Base-by-base conservation (phyloP, 805 yeast species). In the Ogataea allantospora region DNA sequence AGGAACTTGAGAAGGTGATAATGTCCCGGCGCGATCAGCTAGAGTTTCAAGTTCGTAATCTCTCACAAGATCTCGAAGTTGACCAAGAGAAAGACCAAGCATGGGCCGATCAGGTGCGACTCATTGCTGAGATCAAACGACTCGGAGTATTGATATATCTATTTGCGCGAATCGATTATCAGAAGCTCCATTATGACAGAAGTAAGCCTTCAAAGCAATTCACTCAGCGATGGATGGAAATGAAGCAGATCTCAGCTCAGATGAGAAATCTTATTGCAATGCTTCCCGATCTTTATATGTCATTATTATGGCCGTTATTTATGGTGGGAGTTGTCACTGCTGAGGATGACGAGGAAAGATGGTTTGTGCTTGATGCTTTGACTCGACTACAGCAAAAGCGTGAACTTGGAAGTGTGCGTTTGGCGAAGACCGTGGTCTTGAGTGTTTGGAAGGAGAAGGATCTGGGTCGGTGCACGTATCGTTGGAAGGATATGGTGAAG, bases 361-460 rank as follows among this genome's bases (percentile, higher is more conserved):
- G 67, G 68, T 66, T 64, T 50, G 67, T 67, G 2, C 46, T 68
- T 16, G 48, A 60, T 19, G 50, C 58, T 2, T 42, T 68, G 27
- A 50, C 53, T 3, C 53, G 54, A 26, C 60, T 68, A 67, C 66
- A 66, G 42, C 48, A 43, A n/a, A 44, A 50, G n/a, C 44, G 72
- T 38, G 63, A 61, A 33, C 49, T 67, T 18, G 62, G 64, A 11
- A 67, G 67, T 28, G 68, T 68, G 0, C 55, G 55, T 40, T 57
- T 61, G 7, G 71, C 72, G 1, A 47, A 60, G 27, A 48, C 48
- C 30, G 62, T 65, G 7, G 59, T 67, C 3, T 46, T 60, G 19
- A 51, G 50, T 24, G 65, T 67, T 5, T 68, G 73, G 73, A 67
- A 62, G 38, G 68, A 66, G 40, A 53, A 55, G 27, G 73, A 67